Conservation (phyloP, 2,329 filamentous ascomycete species). For the Cordyceps militaris region DNA sequence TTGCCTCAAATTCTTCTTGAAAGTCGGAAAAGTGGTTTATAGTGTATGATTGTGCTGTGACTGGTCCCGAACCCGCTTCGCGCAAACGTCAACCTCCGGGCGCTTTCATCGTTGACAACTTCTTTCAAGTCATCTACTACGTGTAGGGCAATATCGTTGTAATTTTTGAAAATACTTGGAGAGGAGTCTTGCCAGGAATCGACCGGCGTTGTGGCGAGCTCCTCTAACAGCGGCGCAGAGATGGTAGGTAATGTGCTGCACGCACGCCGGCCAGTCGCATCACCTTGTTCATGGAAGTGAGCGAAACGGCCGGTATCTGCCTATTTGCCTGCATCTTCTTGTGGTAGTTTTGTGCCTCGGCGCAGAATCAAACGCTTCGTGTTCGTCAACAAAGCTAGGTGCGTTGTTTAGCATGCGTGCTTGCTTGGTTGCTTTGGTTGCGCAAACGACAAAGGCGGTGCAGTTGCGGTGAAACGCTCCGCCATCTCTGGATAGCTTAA, state of each 20-base stretch:
- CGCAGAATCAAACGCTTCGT: constrained; percentile 45
- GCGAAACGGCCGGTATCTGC: constrained; percentile 47
- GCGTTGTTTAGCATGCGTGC: not conserved
- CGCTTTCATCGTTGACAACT: constrained; percentile 33
- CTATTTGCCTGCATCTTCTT: constrained; percentile 34
- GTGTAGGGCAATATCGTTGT: too few species aligned
- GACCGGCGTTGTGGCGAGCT: constrained; percentile 34
- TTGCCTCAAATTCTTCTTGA: constrained; percentile 43
- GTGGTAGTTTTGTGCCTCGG: constrained; percentile 47
- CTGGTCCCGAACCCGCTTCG: constrained; percentile 38
- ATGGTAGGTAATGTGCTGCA: constrained; percentile 52
- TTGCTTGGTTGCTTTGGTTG: not conserved
- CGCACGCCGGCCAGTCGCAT: constrained; percentile 47
- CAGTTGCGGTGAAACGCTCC: not conserved
- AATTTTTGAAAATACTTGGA: not conserved
- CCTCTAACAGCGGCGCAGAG: constrained; percentile 42
- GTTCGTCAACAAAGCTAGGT: constrained; percentile 38
- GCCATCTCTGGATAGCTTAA: not conserved
- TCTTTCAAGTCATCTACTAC: constrained; percentile 14
- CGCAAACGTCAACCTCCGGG: constrained; percentile 45
- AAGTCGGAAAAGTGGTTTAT: constrained; percentile 53
- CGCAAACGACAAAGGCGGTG: not conserved
- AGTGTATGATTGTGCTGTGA: constrained; percentile 45
- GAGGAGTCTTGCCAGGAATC: constrained; percentile 22
- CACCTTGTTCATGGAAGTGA: constrained; percentile 52